Percentiles rank a stretch among this genome's conserved stretches.
Conservation (phyloP, 345 rosid genomes). For the Salix arbutifolia region DNA sequence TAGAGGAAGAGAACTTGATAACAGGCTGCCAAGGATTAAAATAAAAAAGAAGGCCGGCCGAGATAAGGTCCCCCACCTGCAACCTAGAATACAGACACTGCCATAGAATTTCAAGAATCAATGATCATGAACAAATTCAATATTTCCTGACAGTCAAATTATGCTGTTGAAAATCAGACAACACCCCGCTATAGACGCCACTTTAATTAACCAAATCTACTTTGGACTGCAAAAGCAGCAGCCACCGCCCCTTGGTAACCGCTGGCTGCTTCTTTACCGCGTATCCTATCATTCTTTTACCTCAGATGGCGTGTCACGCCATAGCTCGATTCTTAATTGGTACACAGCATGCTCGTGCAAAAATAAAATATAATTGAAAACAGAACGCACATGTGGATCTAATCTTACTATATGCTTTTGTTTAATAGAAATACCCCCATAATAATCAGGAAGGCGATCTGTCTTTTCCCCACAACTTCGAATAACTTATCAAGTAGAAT, state of each 20-base stretch:
- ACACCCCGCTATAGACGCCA: slow-evolving; percentile 5
- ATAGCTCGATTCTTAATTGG: too few relatives aligned
- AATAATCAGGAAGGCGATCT: background rate
- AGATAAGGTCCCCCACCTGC: slow-evolving; percentile 21
- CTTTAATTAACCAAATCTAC: background rate
- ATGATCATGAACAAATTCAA: background rate
- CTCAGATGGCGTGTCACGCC: too few relatives aligned
- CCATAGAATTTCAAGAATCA: slow-evolving; percentile 21
- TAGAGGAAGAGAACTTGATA: background rate
- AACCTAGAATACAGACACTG: slow-evolving; percentile 7
- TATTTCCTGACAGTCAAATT: slow-evolving; percentile 14
- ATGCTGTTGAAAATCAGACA: slow-evolving; percentile 22
- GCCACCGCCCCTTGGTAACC: too few relatives aligned
- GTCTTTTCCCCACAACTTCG: background rate
- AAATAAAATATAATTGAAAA: too few relatives aligned
- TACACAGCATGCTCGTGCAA: background rate
- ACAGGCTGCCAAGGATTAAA: slow-evolving; percentile 32
- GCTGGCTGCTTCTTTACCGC: too few relatives aligned
- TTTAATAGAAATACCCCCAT: background rate
- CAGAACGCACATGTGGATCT: background rate
- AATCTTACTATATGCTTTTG: background rate
- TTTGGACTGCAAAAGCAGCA: background rate
- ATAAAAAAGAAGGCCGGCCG: background rate
- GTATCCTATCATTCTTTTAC: too few relatives aligned
- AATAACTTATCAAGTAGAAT: background rate